A percentile compares a stretch with the other conserved stretches of the same genome.
Conservation (phyloP, 2,329 filamentous ascomycete species). For the Aspergillus aculeatinus region DNA sequence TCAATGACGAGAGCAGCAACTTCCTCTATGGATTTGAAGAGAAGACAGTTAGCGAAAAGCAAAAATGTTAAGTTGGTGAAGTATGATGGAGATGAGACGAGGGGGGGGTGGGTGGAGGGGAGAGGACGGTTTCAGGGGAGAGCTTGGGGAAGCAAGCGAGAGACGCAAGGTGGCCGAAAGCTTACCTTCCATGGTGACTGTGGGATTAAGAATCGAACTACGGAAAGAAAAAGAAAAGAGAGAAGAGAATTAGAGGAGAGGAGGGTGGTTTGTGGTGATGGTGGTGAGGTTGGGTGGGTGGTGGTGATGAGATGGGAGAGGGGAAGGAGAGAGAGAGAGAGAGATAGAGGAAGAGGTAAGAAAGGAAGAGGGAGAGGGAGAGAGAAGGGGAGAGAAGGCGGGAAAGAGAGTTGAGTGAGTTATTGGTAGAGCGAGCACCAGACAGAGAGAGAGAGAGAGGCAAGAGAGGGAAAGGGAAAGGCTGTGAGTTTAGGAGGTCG, state of each 20-base stretch:
- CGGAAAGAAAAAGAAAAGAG: slow-evolving; percentile 34
- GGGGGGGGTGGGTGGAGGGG: neutral
- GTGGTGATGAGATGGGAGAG: slow-evolving; percentile 38
- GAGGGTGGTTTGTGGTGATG: slow-evolving; percentile 26
- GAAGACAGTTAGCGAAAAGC: slow-evolving; percentile 35
- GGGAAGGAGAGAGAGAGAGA: slow-evolving; percentile 28
- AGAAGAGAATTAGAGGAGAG: slow-evolving; percentile 26
- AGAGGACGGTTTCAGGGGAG: slow-evolving; percentile 8
- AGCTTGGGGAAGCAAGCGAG: slow-evolving; percentile 16
- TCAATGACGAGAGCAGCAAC: slow-evolving; percentile 99
- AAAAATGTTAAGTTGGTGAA: slow-evolving; percentile 8
- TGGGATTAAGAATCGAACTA: slow-evolving; percentile 33
- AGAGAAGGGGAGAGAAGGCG: slow-evolving; percentile 19
- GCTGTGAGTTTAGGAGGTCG: slow-evolving; percentile 11
- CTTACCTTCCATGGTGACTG: slow-evolving; percentile 66
- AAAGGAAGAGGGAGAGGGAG: slow-evolving; percentile 22
- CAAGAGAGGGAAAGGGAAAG: slow-evolving; percentile 9
- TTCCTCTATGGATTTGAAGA: slow-evolving; percentile 72
- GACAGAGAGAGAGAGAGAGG: slow-evolving; percentile 22
- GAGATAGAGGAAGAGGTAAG: slow-evolving; percentile 14
- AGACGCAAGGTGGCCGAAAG: slow-evolving; percentile 36
- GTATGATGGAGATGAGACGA: slow-evolving; percentile 5
- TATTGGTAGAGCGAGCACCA: slow-evolving; percentile 17
- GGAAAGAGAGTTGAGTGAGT: slow-evolving; percentile 19
- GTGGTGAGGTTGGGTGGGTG: slow-evolving; percentile 30